A percentile compares a stretch with the other conserved stretches of the same genome.
phyloP scores from a whole-genome alignment of 176 grass and related monocot genomes.

The Musa itinerans region DNA sequence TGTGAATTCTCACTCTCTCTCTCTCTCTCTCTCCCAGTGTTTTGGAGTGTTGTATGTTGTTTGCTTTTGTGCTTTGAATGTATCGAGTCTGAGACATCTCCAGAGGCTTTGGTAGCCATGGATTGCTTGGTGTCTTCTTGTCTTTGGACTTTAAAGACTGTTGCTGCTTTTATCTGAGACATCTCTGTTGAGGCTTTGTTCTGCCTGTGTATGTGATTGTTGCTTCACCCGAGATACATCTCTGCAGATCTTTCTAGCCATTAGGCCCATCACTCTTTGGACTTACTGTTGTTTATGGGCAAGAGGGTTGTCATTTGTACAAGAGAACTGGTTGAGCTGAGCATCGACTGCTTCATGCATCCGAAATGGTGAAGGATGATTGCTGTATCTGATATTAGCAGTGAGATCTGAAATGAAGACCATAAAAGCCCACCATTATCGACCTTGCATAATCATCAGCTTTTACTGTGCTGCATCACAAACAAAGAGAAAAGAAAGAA shows the following conservation, averaged over 20 bases:
- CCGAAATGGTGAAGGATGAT: too few relatives aligned
- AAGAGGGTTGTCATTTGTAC: too few relatives aligned
- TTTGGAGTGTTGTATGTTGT: not conserved
- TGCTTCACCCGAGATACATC: not conserved
- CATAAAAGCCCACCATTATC: too few relatives aligned
- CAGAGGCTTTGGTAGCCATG: not conserved
- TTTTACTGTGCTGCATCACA: too few relatives aligned
- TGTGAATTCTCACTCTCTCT: not conserved
- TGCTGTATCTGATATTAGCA: too few relatives aligned
- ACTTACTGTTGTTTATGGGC: too few relatives aligned
- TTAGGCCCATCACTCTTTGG: not conserved
- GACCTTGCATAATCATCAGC: too few relatives aligned
- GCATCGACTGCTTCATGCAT: too few relatives aligned
- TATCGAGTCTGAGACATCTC: not conserved
- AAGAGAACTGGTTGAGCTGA: too few relatives aligned
- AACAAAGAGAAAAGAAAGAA: too few relatives aligned
- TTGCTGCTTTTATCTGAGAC: not conserved
- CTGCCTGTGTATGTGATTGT: not conserved
- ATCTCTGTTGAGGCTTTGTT: not conserved
- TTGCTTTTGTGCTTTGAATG: not conserved
- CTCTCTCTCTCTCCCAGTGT: not conserved
- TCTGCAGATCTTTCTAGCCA: not conserved
- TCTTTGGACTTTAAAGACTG: not conserved
- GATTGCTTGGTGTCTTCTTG: not conserved
- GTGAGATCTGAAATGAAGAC: too few relatives aligned